phyloP scores from a whole-genome alignment of 345 rosid species.

The Gossypium arboreum region DNA sequence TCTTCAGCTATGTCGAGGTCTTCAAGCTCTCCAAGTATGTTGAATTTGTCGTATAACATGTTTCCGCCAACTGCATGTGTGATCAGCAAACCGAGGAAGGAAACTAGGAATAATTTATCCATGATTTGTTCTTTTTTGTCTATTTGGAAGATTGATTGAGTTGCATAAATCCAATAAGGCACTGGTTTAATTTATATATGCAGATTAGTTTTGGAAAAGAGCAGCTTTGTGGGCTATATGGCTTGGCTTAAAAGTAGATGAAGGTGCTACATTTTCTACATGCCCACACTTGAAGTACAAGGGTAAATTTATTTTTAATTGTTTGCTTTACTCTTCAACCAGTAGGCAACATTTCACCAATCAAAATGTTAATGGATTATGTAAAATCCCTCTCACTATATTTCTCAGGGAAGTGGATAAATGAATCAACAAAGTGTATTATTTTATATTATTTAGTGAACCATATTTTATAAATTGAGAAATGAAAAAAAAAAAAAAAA shows the following conservation, averaged over 20 bases:
- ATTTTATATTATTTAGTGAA: not conserved
- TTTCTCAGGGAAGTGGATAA: constrained; percentile 15
- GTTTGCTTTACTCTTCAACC: constrained; percentile 91
- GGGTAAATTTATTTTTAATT: constrained; percentile 44
- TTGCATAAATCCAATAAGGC: constrained; percentile 37
- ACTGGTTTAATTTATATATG: constrained; percentile 44
- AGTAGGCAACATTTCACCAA: constrained; percentile 33
- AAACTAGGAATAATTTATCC: constrained; percentile 45
- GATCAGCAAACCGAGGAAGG: constrained; percentile 48
- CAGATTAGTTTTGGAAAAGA: constrained; percentile 44
- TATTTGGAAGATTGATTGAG: constrained; percentile 35
- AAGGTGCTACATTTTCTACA: constrained; percentile 56
- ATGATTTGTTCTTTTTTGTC: constrained; percentile 33
- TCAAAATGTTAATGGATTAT: constrained; percentile 36
- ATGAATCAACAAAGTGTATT: not conserved
- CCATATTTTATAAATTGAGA: constrained; percentile 1
- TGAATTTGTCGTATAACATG: constrained; percentile 33
- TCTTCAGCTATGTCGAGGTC: constrained; percentile 53
- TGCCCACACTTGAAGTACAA: constrained; percentile 81
- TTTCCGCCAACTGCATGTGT: constrained; percentile 47
- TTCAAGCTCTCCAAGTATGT: constrained; percentile 49
- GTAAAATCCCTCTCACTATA: constrained; percentile 9
- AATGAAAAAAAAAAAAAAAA: not conserved
- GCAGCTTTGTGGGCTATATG: constrained; percentile 41
- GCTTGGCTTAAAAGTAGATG: constrained; percentile 96